Percentiles rank a stretch among this genome's conserved stretches.
Conservation (phyloP, 768 basidiomycete genomes). For the Lactarius deliciosus region DNA sequence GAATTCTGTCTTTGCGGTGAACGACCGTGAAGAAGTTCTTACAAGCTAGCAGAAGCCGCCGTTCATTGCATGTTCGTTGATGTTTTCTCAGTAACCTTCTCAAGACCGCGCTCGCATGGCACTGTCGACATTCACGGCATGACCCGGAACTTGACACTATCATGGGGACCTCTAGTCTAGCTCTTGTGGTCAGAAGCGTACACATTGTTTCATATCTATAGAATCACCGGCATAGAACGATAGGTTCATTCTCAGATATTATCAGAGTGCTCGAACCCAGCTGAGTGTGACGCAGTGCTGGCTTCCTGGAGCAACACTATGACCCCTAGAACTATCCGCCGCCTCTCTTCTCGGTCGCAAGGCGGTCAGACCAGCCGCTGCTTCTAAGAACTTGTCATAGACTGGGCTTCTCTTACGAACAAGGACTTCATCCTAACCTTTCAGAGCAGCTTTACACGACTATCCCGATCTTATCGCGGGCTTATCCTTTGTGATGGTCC, state of each 20-base stretch:
- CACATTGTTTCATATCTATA: constrained; percentile 1
- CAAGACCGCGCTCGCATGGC: not conserved
- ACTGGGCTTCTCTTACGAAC: constrained; percentile 9
- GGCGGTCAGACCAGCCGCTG: constrained; percentile 1
- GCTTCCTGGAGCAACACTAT: not conserved
- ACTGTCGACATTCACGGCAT: constrained; percentile 8
- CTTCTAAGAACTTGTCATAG: constrained; percentile 5
- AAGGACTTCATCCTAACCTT: not conserved
- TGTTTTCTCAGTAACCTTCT: not conserved
- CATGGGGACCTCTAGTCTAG: constrained; percentile 8
- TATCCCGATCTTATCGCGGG: not conserved
- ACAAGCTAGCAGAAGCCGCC: not conserved
- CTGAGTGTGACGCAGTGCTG: not conserved
- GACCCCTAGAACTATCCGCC: not conserved
- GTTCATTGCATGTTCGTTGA: not conserved
- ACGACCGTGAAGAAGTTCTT: constrained; percentile 1
- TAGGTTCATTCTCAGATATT: not conserved
- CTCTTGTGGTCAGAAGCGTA: constrained; percentile 2
- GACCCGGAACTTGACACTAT: not conserved
- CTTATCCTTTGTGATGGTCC: not conserved
- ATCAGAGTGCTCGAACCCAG: not conserved
- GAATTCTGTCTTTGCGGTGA: constrained; percentile 41
- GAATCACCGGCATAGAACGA: not conserved
- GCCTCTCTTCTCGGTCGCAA: constrained; percentile 3
- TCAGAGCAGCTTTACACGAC: constrained; percentile 5